Evolutionary conservation across 2,329 filamentous ascomycete species (phyloP), one percentile per base, ranked within the genome.

Genomic region (Trichoderma brevicompactum): DNA sequence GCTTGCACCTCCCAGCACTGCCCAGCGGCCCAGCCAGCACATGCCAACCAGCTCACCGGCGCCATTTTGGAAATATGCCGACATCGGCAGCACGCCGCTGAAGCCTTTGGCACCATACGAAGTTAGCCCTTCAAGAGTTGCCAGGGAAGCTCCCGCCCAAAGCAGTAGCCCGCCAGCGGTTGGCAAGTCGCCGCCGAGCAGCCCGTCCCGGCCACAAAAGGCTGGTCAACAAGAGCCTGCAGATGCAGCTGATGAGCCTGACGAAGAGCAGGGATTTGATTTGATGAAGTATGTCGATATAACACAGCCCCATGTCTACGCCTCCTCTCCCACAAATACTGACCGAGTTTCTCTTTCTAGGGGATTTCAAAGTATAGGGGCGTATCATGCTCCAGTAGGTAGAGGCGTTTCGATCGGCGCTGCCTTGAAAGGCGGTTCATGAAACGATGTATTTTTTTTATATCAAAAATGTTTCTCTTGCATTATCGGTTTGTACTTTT

Each of bases 1-100:
- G 70, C 83, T 94, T 46, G 91, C 89, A 1, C 92, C 92, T 36
- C 91, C 92, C 0, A 93, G 90, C 72, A 94, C 92, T 6, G 87
- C 90, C 5, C 90, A 94, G 74, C 83, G 91, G 64, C 92, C 92
- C 9, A 94, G 90, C 73, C 90, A 93, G 72, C 92, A 92, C 75
- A 92, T 94, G 85, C 91, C 92, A 40, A 93, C 92, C 52, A 92
- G 89, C 70, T 93, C 90, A 38, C 92, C 92, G 0, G 92, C 92
- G 1, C 91, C 92, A 0, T 95, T 96, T 76, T 96, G 92, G 92
- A 93, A 92, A 75, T 95, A 91, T 76, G 88, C 90, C 46, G 90
- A 93, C 69, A 85, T 92, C 66, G 85, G 86, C 32, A 92, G 88
- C 76, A 94, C 91, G 2, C 91, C 91, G 1, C 80, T 91, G 61